These are phyloP conservation scores for Comarum palustre DNA, from an alignment of 306 rosid genomes.

Conservation along the genomic window DNA sequence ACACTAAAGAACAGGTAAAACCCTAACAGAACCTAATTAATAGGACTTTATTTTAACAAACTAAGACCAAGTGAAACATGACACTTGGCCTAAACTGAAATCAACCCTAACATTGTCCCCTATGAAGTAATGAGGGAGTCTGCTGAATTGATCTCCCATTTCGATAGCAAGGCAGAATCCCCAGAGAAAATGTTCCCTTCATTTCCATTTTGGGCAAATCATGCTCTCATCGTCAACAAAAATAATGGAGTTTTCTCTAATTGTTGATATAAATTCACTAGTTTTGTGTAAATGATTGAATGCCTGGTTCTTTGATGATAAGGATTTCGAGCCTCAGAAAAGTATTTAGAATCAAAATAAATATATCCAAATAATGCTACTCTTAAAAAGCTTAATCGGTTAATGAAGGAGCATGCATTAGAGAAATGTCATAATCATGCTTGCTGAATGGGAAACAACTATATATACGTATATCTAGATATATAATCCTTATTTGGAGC, in stretches of 20 bases:
- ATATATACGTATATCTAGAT: too few relatives aligned
- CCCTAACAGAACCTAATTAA: too few relatives aligned
- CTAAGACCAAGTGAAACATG: too few relatives aligned
- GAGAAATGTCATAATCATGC: conserved; percentile 29
- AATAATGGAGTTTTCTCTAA: neutral
- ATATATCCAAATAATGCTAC: neutral
- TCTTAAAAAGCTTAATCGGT: neutral
- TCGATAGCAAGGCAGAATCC: neutral
- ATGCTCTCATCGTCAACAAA: neutral
- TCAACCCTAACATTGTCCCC: neutral
- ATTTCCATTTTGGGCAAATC: neutral
- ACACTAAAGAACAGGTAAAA: too few relatives aligned
- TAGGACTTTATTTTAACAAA: too few relatives aligned
- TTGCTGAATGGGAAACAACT: conserved; percentile 47
- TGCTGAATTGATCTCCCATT: neutral
- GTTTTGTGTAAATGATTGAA: neutral
- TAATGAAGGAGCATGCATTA: neutral
- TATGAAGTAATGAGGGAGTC: neutral
- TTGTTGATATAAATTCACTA: neutral
- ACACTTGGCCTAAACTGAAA: too few relatives aligned
- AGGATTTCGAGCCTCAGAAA: neutral
- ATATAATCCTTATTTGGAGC: too few relatives aligned
- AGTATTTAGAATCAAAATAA: neutral
- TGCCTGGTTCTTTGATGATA: neutral
- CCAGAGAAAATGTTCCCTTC: neutral